Base-by-base conservation (phyloP, 768 basidiomycete genomes). In the Scleroderma bovista region DNA sequence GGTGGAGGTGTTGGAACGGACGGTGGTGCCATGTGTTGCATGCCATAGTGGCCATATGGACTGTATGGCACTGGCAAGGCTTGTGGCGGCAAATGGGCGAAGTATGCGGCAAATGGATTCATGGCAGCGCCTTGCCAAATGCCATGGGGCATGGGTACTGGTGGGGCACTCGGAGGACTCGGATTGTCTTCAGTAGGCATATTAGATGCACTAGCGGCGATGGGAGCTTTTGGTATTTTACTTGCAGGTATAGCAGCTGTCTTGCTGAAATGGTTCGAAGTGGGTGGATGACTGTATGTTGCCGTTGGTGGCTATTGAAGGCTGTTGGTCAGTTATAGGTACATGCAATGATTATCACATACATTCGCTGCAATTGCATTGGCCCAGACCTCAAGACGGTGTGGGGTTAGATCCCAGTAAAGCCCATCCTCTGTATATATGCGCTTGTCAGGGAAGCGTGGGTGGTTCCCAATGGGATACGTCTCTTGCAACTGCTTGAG, bases 361-460 rank as follows among this genome's bases (percentile, higher is more conserved):
- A 38, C 42, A 10, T 23, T 12, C 10, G 16, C 11, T 17, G 32
- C 32, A 23, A 50, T 50, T 20, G 49, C 19, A 19, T 41, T 37
- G 9, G 32, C 49, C 42, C 49, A 50, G 9, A 50, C 42, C 12
- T 50, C 22, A 2, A 50, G 49, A 31, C 15, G 22, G 36, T 36
- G 49, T 24, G 42, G 37, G 6, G 1, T 34, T 12, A 50, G 43
- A 8, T 50, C 36, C 49, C 43, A 50, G 32, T 44, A 50, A 2
- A 23, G 15, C 0, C 42, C 26, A 8, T 19, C 15, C 12, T 12
- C 20, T 0, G 11, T 29, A 45, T 50, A 50, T 50, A 50, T 50
- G 43, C 24, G 22, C 43, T 44, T 50, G 40, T 33, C 24, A 19
- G 43, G 49, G 20, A 50, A 50, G 16, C 22, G 23, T n/a, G 41